These are phyloP conservation scores for Histomonas meleagridis DNA, from an alignment of 208 protist species.

Conservation along the genomic window DNA sequence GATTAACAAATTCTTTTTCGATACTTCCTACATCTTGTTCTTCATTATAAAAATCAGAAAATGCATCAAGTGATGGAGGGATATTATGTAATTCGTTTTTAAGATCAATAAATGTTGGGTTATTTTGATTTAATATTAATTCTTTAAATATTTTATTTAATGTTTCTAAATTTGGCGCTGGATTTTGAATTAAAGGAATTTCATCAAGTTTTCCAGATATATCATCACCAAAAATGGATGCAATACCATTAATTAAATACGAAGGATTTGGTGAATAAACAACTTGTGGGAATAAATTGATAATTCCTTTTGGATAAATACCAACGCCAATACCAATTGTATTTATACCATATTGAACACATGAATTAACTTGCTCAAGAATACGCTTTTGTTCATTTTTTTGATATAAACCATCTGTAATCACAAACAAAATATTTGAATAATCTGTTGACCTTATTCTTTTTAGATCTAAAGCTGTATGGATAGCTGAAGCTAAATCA, in stretches of 20 bases:
- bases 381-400: background rate
- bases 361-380: background rate
- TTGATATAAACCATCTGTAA: background rate
- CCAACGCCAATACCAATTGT: background rate
- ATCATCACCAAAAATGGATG: background rate
- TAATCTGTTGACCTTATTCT: background rate
- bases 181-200: background rate
- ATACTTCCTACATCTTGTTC: background rate
- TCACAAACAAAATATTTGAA: background rate
- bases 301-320: background rate
- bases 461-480: background rate
- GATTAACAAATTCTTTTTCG: background rate
- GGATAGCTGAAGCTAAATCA: background rate
- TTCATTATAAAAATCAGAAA: background rate
- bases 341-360: background rate
- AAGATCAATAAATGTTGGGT: background rate
- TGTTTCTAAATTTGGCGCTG: background rate
- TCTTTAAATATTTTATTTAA: background rate
- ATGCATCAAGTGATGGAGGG: background rate
- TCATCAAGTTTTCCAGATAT: background rate
- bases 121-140: background rate
- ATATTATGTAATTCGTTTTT: background rate
- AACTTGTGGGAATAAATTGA: background rate
- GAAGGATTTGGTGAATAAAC: background rate
- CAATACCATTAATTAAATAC: background rate